Base-by-base conservation (phyloP, 2,329 filamentous ascomycete genomes). In the Trichophaea hybrida region DNA sequence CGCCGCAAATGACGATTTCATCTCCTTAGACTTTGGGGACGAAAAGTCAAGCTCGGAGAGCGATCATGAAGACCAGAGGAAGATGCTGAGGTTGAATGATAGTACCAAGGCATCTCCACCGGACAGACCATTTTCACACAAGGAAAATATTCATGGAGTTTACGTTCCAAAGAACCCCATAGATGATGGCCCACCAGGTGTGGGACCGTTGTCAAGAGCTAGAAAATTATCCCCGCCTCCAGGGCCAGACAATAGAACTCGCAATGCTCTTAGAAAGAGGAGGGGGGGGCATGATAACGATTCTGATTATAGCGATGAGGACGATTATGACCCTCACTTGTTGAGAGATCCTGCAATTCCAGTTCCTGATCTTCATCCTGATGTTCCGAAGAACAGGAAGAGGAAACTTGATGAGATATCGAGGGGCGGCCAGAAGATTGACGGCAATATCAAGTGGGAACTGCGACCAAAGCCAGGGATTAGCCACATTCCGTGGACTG, bases 21-120 rank as follows among this genome's bases (percentile, higher is more conserved):
- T 98, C 58, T 94, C 91, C 0, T 86, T 91, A 61, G 85, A 83
- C 65, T 77, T 86, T 49, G 79, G 78, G 51, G 80, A 84, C 57
- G 78, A 79, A 32, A 73, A 17, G 57, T 34, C 40, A 13, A 57
- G 46, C 17, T 57, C 55, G 6, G 59, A 56, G 12, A 49, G 38
- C 2, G 60, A 62, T 32, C 34, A 43, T 12, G 60, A 60, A 35
- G 48, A 37, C 8, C 10, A 57, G 15, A 54, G 63, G 1, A 65
- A 65, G 60, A 59, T 56, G 51, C 53, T 60, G 44, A 60, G 50
- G 46, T 37, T 49, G 8, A 65, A 64, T 55, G 64, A 65, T 57
- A 62, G 64, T 13, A 51, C 37, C 34, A 49, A 24, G 2, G 15
- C 40, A 38, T 37, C 49, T 48, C 34, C 56, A 31, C 34, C 48